Conservation (phyloP, 2,329 filamentous ascomycete genomes). For the Fusarium circinatum region DNA sequence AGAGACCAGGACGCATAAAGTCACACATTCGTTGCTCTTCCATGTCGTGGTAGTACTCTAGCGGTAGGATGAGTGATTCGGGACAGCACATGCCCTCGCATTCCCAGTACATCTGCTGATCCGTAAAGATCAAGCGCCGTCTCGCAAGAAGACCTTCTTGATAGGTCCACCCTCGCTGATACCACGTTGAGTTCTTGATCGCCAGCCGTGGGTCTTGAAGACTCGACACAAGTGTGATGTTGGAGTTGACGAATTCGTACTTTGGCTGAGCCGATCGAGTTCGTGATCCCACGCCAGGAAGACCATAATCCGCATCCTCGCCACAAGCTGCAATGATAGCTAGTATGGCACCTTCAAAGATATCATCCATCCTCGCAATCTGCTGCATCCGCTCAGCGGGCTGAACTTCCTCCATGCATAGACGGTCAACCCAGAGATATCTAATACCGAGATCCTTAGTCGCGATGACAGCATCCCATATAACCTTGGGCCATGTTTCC, state of each 20-base stretch:
- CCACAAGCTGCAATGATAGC: conserved; percentile 54
- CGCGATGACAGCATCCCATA: conserved; percentile 47
- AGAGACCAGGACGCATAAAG: conserved; percentile 49
- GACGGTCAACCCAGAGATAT: conserved; percentile 53
- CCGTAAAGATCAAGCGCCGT: conserved; percentile 52
- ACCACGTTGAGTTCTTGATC: conserved; percentile 49
- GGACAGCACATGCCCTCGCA: conserved; percentile 53
- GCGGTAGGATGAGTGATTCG: conserved; percentile 47
- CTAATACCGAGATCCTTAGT: conserved; percentile 46
- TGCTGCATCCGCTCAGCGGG: conserved; percentile 45
- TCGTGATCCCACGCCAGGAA: conserved; percentile 49
- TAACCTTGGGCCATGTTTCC: conserved; percentile 46
- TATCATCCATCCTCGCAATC: conserved; percentile 51
- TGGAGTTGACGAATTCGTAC: conserved; percentile 47
- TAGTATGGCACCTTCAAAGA: conserved; percentile 49
- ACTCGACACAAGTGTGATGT: conserved; percentile 48
- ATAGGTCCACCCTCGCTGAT: conserved; percentile 52
- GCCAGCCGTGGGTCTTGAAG: conserved; percentile 46
- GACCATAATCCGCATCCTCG: conserved; percentile 46
- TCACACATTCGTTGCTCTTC: conserved; percentile 50
- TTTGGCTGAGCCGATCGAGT: conserved; percentile 44
- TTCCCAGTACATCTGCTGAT: conserved; percentile 54
- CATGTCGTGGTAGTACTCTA: conserved; percentile 47
- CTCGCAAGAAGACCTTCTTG: conserved; percentile 52
- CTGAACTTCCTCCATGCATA: conserved; percentile 47